Evolutionary conservation across 345 rosid species (phyloP).

Genomic region (Balakata baccata): DNA sequence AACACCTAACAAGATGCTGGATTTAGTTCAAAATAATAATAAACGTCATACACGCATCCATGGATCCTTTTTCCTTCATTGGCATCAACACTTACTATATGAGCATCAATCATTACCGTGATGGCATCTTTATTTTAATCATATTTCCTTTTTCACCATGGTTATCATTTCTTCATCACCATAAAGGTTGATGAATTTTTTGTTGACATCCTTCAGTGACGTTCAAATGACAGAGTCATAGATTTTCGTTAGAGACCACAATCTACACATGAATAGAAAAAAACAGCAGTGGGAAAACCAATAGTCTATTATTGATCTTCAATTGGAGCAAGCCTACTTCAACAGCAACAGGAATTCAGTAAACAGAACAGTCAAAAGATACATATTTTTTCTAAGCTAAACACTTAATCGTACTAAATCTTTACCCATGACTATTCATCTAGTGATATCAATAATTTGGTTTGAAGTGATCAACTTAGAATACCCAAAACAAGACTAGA

Average conservation of each 20-base stretch:
- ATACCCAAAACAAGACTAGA: not conserved
- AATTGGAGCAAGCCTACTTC: not conserved
- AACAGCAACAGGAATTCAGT: not conserved
- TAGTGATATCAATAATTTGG: not conserved
- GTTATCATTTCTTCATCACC: not conserved
- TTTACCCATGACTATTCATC: not conserved
- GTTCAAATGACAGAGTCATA: not conserved
- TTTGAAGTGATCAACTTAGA: constrained; percentile 2
- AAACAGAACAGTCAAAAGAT: not conserved
- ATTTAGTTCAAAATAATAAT: not conserved
- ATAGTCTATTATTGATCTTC: not conserved
- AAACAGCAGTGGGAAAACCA: not conserved
- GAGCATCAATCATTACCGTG: not conserved
- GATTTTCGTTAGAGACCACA: not conserved
- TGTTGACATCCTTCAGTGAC: not conserved
- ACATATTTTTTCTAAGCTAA: not conserved
- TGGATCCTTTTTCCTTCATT: not conserved
- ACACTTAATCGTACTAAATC: too few relatives aligned
- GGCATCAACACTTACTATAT: not conserved
- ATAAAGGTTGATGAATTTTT: not conserved
- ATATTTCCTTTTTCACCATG: not conserved
- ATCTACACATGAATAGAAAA: not conserved
- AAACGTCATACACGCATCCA: not conserved
- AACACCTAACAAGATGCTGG: not conserved
- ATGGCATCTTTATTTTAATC: not conserved